A percentile compares a stretch with the other conserved stretches of the same genome.
phyloP scores from a whole-genome alignment of 805 yeast species.

The Ogataea nitratoaversa region DNA sequence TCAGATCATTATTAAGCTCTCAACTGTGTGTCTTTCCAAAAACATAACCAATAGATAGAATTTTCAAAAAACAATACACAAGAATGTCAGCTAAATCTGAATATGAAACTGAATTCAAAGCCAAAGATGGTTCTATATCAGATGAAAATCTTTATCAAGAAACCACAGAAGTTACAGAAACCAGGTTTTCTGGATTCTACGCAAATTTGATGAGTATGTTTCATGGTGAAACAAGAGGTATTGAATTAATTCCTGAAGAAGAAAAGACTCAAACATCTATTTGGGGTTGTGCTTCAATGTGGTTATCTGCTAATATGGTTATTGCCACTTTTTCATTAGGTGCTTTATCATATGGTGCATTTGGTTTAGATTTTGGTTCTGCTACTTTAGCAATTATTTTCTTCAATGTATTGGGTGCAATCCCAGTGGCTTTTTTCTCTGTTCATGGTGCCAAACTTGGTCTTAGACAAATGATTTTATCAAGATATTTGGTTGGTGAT shows the following conservation, averaged over 20 bases:
- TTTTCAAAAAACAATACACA: neutral
- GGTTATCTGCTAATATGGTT: slow-evolving; percentile 88
- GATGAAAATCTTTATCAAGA: slow-evolving; percentile 23
- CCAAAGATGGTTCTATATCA: slow-evolving; percentile 17
- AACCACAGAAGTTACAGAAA: slow-evolving; percentile 15
- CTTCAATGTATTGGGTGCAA: slow-evolving; percentile 67
- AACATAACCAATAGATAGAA: neutral
- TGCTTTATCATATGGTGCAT: slow-evolving; percentile 56
- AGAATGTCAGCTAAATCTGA: neutral
- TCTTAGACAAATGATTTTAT: slow-evolving; percentile 80
- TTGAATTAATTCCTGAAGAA: slow-evolving; percentile 75
- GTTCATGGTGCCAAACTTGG: slow-evolving; percentile 82
- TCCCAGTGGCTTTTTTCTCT: slow-evolving; percentile 81
- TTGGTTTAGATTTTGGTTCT: slow-evolving; percentile 70
- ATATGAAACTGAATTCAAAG: slow-evolving; percentile 25
- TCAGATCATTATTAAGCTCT: too few species aligned
- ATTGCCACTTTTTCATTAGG: slow-evolving; percentile 81
- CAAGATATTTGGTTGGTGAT: slow-evolving; percentile 76
- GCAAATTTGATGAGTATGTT: slow-evolving; percentile 25
- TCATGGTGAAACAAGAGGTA: slow-evolving; percentile 65
- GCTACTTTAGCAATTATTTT: slow-evolving; percentile 62
- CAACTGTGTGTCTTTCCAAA: neutral
- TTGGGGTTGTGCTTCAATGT: slow-evolving; percentile 76
- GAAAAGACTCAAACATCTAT: slow-evolving; percentile 68
- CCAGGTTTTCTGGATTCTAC: slow-evolving; percentile 15